Evolutionary conservation across 768 basidiomycete genomes (phyloP).

Genomic region (Scleroderma citrinum): DNA sequence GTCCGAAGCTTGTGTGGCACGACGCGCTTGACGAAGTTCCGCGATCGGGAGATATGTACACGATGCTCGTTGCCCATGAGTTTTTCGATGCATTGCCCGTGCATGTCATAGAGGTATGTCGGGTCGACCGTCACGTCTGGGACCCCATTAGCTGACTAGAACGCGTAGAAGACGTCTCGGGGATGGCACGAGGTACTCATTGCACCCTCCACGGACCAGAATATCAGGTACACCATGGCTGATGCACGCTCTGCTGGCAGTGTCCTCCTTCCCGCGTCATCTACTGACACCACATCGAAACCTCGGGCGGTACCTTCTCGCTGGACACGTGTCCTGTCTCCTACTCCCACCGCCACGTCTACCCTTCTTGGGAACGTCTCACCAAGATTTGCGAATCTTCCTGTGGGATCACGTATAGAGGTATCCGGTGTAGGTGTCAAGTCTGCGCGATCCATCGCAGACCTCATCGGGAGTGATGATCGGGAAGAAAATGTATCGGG

Average conservation of each 20-base stretch:
- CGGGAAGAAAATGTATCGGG: conserved; percentile 28
- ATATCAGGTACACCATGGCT: conserved; percentile 21
- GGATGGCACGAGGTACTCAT: conserved; percentile 89
- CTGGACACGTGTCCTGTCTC: conserved; percentile 64
- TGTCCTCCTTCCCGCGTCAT: conserved; percentile 5
- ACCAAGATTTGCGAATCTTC: conserved; percentile 60
- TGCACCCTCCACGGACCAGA: conserved; percentile 39
- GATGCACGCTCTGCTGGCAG: conserved; percentile 8
- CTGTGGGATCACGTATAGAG: conserved; percentile 71
- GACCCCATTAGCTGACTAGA: background rate
- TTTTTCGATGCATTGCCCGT: conserved; percentile 97
- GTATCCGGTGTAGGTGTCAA: conserved; percentile 69
- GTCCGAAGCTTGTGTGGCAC: conserved; percentile 59
- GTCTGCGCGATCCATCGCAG: conserved; percentile 61
- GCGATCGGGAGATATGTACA: conserved; percentile 48
- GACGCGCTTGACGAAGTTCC: conserved; percentile 65
- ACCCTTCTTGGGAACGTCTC: conserved; percentile 59
- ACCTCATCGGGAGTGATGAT: conserved; percentile 40
- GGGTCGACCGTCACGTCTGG: background rate
- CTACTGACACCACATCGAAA: background rate
- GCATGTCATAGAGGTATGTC: conserved; percentile 74
- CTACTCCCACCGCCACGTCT: conserved; percentile 47
- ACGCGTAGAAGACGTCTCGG: conserved; percentile 57
- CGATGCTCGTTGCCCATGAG: conserved; percentile 90
- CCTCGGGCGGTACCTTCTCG: conserved; percentile 24